Percentiles rank a stretch among this genome's conserved stretches.
phyloP scores from a whole-genome alignment of 129 eudicot genomes.

The carrot (Daucus carota) region DH1_v3.0 NC_030387.2:39058001-39058500 shows the following conservation, averaged over 20 bases:
- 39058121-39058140: constrained; percentile 58
- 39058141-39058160: constrained; percentile 90
- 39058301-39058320: neutral
- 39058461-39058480: constrained; percentile 95
- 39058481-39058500: constrained; percentile 75
- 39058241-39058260: neutral
- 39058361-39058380: neutral
- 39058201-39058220: neutral
- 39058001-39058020: neutral
- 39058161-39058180: constrained; percentile 75
- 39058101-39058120: constrained; percentile 65
- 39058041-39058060: neutral
- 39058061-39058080: neutral
- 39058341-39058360: neutral
- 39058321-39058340: neutral
- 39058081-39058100: constrained; percentile 74
- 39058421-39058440: neutral
- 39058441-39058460: constrained; percentile 20
- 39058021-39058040: neutral
- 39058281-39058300: neutral
- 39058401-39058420: neutral
- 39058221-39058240: neutral
- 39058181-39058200: neutral
- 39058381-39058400: neutral
- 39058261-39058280: neutral